Evolutionary conservation across 345 rosid species (phyloP).

Genomic region (Brassica cretica): DNA sequence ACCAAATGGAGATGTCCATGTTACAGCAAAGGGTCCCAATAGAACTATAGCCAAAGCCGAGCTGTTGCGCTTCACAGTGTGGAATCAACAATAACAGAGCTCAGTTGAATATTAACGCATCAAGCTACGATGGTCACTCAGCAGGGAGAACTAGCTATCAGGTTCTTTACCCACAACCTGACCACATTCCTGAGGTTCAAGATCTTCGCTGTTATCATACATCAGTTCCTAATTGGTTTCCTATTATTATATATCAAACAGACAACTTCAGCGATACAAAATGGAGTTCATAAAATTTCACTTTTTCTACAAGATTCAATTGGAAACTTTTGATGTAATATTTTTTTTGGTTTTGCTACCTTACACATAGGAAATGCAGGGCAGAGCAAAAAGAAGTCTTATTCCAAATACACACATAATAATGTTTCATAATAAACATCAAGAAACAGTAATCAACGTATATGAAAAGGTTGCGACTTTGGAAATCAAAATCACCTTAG

Average conservation of each 20-base stretch:
- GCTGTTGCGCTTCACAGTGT: slow-evolving; percentile 77
- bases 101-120: slow-evolving; percentile 82
- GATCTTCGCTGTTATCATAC: slow-evolving; percentile 62
- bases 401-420: slow-evolving; percentile 24
- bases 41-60: slow-evolving; percentile 64
- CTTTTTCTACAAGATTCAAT: background rate
- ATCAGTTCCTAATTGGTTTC: too few relatives aligned
- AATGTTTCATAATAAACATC: slow-evolving; percentile 23
- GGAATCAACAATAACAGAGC: slow-evolving; percentile 89
- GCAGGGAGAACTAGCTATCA: slow-evolving; percentile 88
- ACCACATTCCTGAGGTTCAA: slow-evolving; percentile 47
- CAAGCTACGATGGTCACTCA: slow-evolving; percentile 91
- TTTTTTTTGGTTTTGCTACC: background rate
- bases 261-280: background rate
- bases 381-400: slow-evolving; percentile 28
- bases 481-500: slow-evolving; percentile 3
- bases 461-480: slow-evolving; percentile 11
- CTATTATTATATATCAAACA: too few relatives aligned
- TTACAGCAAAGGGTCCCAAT: slow-evolving; percentile 80
- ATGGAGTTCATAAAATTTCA: background rate
- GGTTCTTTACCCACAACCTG: slow-evolving; percentile 34
- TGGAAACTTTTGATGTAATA: background rate
- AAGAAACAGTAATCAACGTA: slow-evolving; percentile 24
- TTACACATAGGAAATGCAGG: background rate
- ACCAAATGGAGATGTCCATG: slow-evolving; percentile 80